Percentiles rank a stretch among this genome's conserved stretches.
These are phyloP conservation scores for Trichosanthes cucumerina DNA, from an alignment of 306 rosid species.

Conservation along the genomic window DNA sequence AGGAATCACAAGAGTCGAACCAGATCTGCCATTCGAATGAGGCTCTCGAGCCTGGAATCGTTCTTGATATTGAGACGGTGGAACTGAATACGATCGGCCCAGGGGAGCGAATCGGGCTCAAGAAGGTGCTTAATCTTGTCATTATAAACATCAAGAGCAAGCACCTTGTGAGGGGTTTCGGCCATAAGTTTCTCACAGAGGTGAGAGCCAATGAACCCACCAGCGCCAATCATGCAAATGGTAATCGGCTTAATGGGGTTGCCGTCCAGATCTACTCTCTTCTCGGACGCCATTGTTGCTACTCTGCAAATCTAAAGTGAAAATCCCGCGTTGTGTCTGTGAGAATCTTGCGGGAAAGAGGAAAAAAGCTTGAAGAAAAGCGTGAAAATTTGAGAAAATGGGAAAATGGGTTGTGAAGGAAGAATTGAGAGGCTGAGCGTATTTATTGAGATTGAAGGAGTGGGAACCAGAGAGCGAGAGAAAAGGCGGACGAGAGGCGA, in stretches of 20 bases:
- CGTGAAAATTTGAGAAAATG: background rate
- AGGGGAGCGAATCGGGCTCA: slow-evolving; percentile 53
- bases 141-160: slow-evolving; percentile 71
- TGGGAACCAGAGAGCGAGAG: slow-evolving; percentile 7
- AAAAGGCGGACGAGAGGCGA: background rate
- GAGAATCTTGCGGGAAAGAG: background rate
- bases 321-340: background rate
- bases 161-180: slow-evolving; percentile 73
- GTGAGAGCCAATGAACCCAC: slow-evolving; percentile 91
- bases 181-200: slow-evolving; percentile 76
- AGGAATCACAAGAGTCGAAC: slow-evolving; percentile 12
- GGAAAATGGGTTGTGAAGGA: background rate
- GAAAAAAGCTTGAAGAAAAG: background rate
- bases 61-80: slow-evolving; percentile 89
- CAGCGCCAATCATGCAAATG: slow-evolving; percentile 94
- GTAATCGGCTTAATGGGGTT: slow-evolving; percentile 64
- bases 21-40: slow-evolving; percentile 88
- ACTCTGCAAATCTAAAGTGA: background rate
- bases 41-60: slow-evolving; percentile 83
- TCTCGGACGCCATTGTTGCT: slow-evolving; percentile 40
- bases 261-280: slow-evolving; percentile 72
- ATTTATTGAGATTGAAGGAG: slow-evolving; percentile 4
- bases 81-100: slow-evolving; percentile 74
- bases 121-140: slow-evolving; percentile 87
- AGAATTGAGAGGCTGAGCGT: slow-evolving; percentile 1